phyloP scores from a whole-genome alignment of 306 rosid genomes.

The Acacia crassicarpa region DNA sequence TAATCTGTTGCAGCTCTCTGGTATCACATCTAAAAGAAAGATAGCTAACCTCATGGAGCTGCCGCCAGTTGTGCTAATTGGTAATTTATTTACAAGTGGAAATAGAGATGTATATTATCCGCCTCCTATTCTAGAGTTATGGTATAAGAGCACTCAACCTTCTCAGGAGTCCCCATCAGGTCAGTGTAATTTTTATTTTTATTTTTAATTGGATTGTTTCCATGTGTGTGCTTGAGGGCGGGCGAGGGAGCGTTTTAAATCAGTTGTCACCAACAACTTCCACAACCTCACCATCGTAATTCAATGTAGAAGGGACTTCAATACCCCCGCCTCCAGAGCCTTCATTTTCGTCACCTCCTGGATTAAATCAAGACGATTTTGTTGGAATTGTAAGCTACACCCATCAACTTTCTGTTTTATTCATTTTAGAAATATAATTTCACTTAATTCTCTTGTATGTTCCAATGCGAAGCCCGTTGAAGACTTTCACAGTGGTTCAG shows the following conservation, averaged over 20 bases:
- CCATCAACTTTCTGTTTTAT: constrained; percentile 19
- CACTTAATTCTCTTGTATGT: constrained; percentile 30
- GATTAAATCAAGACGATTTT: constrained; percentile 41
- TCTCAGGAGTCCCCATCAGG: constrained; percentile 69
- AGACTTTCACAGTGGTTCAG: constrained; percentile 49
- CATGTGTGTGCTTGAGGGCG: not conserved
- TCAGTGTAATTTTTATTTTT: constrained; percentile 26
- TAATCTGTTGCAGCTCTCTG: constrained; percentile 42
- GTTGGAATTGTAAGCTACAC: constrained; percentile 47
- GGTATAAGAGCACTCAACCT: constrained; percentile 60
- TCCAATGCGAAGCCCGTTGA: constrained; percentile 54
- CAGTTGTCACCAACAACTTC: not conserved
- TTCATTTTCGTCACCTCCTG: constrained; percentile 49
- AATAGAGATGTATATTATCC: constrained; percentile 67
- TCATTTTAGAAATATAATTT: constrained; percentile 11
- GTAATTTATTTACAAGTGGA: constrained; percentile 49
- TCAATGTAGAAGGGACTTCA: constrained; percentile 52
- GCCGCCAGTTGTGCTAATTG: constrained; percentile 64
- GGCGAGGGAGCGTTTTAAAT: not conserved
- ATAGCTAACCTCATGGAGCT: constrained; percentile 66
- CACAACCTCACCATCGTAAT: constrained; percentile 11
- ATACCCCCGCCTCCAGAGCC: constrained; percentile 59
- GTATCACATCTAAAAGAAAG: constrained; percentile 49
- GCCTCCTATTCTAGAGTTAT: constrained; percentile 58
- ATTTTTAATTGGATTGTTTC: not conserved